Evolutionary conservation across 148 eudicot species (phyloP).

Genomic region (Fagopyrum tataricum): DNA sequence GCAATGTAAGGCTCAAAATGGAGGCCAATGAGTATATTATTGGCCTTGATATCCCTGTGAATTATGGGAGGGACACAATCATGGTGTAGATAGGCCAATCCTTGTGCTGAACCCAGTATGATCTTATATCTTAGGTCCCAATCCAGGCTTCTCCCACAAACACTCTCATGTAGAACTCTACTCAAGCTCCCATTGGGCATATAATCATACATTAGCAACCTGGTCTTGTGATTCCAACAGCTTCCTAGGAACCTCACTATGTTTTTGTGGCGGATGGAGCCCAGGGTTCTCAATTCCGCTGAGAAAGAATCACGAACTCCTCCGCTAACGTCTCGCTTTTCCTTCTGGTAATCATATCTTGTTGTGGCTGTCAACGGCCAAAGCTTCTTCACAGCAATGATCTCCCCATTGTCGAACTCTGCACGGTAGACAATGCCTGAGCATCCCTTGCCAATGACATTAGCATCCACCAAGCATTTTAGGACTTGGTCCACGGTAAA

Average conservation of each 20-base stretch:
- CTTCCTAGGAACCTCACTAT: constrained; percentile 70
- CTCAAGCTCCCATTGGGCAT: constrained; percentile 93
- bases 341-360: background rate
- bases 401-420: constrained; percentile 49
- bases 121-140: constrained; percentile 68
- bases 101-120: constrained; percentile 66
- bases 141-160: constrained; percentile 44
- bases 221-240: constrained; percentile 64
- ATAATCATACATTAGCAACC: constrained; percentile 74
- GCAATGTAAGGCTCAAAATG: constrained; percentile 76
- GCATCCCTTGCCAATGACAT: constrained; percentile 77
- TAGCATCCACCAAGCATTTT: constrained; percentile 46
- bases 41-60: constrained; percentile 83
- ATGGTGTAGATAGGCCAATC: constrained; percentile 68
- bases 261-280: constrained; percentile 79
- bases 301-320: constrained; percentile 69
- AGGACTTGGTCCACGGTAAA: constrained; percentile 53
- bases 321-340: constrained; percentile 14
- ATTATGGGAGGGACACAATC: constrained; percentile 87
- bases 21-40: constrained; percentile 66
- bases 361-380: constrained; percentile 39
- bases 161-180: constrained; percentile 49
- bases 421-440: constrained; percentile 75
- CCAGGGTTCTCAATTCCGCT: constrained; percentile 70
- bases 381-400: constrained; percentile 75